Conservation (phyloP, 2,329 filamentous ascomycete species). For the Scleromitrula shiraiana region DNA sequence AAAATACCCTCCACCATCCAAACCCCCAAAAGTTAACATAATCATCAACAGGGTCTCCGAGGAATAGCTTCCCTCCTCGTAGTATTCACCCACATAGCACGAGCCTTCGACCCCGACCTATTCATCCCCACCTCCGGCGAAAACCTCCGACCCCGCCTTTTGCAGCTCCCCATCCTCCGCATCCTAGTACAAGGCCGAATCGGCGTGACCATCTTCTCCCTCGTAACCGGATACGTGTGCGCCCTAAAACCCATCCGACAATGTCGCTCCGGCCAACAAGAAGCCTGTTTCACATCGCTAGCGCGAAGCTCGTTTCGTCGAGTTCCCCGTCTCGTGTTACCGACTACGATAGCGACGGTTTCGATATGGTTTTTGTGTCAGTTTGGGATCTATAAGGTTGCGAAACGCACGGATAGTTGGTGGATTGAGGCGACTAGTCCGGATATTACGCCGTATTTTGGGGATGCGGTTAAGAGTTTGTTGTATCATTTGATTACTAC, state of each 20-base stretch:
- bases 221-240: slow-evolving; percentile 58
- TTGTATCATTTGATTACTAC: slow-evolving; percentile 40
- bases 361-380: slow-evolving; percentile 49
- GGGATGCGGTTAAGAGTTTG: slow-evolving; percentile 37
- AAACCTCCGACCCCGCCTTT: slow-evolving; percentile 38
- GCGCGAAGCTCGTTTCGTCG: slow-evolving; percentile 50
- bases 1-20: too few relatives aligned
- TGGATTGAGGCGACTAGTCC: slow-evolving; percentile 48
- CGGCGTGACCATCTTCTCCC: slow-evolving; percentile 58
- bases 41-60: slow-evolving; percentile 42
- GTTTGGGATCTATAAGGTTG: slow-evolving; percentile 48
- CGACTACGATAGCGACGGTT: slow-evolving; percentile 45
- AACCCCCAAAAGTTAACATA: neutral
- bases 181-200: slow-evolving; percentile 53
- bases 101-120: slow-evolving; percentile 43
- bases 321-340: slow-evolving; percentile 49
- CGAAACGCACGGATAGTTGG: slow-evolving; percentile 48
- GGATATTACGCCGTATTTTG: slow-evolving; percentile 33
- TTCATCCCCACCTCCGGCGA: slow-evolving; percentile 40
- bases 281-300: slow-evolving; percentile 45
- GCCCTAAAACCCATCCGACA: slow-evolving; percentile 52
- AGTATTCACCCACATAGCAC: slow-evolving; percentile 45
- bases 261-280: slow-evolving; percentile 44
- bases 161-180: slow-evolving; percentile 52
- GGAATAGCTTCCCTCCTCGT: slow-evolving; percentile 47